phyloP scores from a whole-genome alignment of 2,329 filamentous ascomycete species.

The Fusarium pseudocircinatum region DNA sequence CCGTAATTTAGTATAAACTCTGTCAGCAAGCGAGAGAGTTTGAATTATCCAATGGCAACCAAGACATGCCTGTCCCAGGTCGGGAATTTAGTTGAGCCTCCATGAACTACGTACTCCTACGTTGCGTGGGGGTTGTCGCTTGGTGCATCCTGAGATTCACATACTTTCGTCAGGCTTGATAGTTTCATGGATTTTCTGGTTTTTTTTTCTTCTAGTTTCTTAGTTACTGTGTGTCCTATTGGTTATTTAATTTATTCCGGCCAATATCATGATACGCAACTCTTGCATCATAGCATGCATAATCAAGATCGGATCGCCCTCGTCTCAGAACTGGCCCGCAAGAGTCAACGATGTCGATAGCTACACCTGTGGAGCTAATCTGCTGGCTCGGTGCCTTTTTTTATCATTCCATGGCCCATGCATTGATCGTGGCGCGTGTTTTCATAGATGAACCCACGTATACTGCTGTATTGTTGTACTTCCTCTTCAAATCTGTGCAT shows the following conservation, averaged over 20 bases:
- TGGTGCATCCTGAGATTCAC: background rate
- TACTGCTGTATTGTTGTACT: background rate
- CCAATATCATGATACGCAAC: background rate
- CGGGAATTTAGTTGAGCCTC: background rate
- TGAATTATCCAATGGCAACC: background rate
- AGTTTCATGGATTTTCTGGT: background rate
- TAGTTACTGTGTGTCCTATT: background rate
- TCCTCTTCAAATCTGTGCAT: conserved; percentile 53
- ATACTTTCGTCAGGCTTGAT: background rate
- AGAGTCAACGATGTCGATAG: background rate
- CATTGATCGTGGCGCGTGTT: background rate
- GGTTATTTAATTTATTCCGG: background rate
- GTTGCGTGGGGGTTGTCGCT: background rate
- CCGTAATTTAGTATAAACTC: background rate
- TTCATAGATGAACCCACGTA: background rate
- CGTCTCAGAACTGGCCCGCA: background rate
- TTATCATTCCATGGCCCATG: background rate
- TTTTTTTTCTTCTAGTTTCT: background rate
- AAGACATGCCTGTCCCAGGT: background rate
- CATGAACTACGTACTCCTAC: background rate
- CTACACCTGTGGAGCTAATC: conserved; percentile 6
- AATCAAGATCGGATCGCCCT: background rate
- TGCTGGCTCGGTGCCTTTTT: background rate
- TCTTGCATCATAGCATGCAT: background rate
- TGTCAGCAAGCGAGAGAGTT: background rate